phyloP scores from a whole-genome alignment of 1,284 basidiomycete genomes.

The Heterobasidion occidentale region DNA sequence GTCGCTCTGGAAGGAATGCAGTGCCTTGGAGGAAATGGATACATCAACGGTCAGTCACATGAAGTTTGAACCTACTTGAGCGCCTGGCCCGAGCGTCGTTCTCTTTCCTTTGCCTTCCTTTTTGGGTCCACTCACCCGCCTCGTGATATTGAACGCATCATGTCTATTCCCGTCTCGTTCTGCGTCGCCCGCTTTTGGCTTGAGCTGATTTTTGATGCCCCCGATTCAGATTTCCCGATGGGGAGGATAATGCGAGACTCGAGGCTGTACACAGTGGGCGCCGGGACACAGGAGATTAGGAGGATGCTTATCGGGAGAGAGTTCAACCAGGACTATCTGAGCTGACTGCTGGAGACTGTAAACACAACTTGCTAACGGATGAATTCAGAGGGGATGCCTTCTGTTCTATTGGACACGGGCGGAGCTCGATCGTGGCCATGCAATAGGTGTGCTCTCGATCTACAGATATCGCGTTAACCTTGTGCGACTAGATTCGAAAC shows the following conservation, averaged over 20 bases:
- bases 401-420: too few species aligned
- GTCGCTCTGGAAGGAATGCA: constrained; percentile 91
- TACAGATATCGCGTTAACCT: too few species aligned
- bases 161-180: background rate
- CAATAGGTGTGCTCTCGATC: too few species aligned
- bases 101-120: too few species aligned
- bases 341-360: background rate
- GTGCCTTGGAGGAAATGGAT: constrained; percentile 88
- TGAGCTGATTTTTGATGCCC: background rate
- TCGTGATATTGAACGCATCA: background rate
- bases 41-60: constrained; percentile 69
- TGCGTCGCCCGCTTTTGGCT: background rate
- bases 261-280: constrained; percentile 83
- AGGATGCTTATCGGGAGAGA: constrained; percentile 87
- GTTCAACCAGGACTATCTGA: constrained; percentile 70
- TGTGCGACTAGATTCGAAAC: too few species aligned
- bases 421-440: too few species aligned
- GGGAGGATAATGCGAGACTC: constrained; percentile 83
- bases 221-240: constrained; percentile 68
- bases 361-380: background rate
- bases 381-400: too few species aligned
- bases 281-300: constrained; percentile 87
- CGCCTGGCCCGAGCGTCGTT: too few species aligned
- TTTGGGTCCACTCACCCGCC: background rate
- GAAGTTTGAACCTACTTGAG: background rate